phyloP scores from a whole-genome alignment of 2,329 filamentous ascomycete genomes.

The Xylariaceae sp. region DNA sequence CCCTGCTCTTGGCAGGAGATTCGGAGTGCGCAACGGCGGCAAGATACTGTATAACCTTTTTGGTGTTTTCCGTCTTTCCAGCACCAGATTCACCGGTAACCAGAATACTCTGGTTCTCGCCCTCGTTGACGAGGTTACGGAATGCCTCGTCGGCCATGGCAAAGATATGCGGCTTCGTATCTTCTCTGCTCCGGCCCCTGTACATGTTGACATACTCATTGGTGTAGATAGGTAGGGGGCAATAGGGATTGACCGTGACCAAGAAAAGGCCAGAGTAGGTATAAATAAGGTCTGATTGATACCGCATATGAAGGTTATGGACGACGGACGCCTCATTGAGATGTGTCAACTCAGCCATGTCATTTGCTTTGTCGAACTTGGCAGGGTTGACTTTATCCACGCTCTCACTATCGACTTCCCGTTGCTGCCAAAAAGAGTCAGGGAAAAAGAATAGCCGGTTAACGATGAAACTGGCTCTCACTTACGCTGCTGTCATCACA shows the following conservation, averaged over 20 bases:
- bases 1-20: constrained; percentile 56
- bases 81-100: constrained; percentile 97
- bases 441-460: constrained; percentile 16
- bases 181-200: constrained; percentile 81
- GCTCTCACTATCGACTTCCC: constrained; percentile 75
- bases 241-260: constrained; percentile 96
- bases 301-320: constrained; percentile 91
- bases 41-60: constrained; percentile 98
- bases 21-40: constrained; percentile 89
- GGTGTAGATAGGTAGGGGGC: constrained; percentile 86
- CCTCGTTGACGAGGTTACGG: constrained; percentile 89
- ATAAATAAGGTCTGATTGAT: constrained; percentile 94
- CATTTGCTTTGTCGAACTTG: constrained; percentile 98
- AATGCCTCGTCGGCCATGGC: constrained; percentile 97
- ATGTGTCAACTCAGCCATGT: constrained; percentile 98
- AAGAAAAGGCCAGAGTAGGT: constrained; percentile 97
- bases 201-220: constrained; percentile 99
- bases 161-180: constrained; percentile 95
- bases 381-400: constrained; percentile 99
- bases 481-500: constrained; percentile 86
- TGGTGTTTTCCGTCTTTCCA: constrained; percentile 98
- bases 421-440: constrained; percentile 53
- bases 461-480: constrained; percentile 14
- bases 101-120: constrained; percentile 92
- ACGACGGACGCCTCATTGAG: constrained; percentile 97